Evolutionary conservation across 306 rosid genomes (phyloP), one percentile per base, ranked within the genome.

Genomic region (Dicorynia guianensis): DNA sequence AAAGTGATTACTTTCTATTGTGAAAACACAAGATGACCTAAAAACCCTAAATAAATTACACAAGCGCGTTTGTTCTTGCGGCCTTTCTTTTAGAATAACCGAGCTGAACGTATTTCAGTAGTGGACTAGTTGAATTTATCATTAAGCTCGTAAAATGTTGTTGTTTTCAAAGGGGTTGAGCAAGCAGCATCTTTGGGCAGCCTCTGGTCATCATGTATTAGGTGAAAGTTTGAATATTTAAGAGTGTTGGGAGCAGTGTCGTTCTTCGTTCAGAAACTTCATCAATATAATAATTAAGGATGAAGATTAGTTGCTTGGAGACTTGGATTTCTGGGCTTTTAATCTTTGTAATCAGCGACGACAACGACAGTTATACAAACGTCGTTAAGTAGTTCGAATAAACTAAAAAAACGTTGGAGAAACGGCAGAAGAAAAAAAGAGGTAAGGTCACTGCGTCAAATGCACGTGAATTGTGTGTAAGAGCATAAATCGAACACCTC

Each of bases 391-490:
- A 11, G 14, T 14, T 73, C 40, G 11, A 61, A 33, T 61, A 74
- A 73, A 60, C 33, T 25, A 25, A 25, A 25, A 25, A 55, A 15
- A 20, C 61, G 60, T 20, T 44, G 13, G 54, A 46, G 18, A 70
- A 47, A 50, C 17, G 47, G 53, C 53, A 59, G 47, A 76, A 30
- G 44, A 44, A 5, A 17, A n/a, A 30, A 42, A 68, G 42, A 68
- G 20, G 44, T 8, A 49, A 63, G 36, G n/a, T 56, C 30, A 64
- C 75, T 77, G 34, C 79, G 73, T 85, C 76, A n/a, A 11, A 3
- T 74, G 78, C 84, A 82, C 80, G 82, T 82, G 82, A 85, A 75
- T 68, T 8, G 63, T 25, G 44, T 47, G n/a, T 36, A 30, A 60
- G 55, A 58, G 44, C 71, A 46, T 34, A 59, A 48, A 71, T 44